Conservation (phyloP, 164 flowering plant genomes). For the Chloranthus sessilifolius region DNA sequence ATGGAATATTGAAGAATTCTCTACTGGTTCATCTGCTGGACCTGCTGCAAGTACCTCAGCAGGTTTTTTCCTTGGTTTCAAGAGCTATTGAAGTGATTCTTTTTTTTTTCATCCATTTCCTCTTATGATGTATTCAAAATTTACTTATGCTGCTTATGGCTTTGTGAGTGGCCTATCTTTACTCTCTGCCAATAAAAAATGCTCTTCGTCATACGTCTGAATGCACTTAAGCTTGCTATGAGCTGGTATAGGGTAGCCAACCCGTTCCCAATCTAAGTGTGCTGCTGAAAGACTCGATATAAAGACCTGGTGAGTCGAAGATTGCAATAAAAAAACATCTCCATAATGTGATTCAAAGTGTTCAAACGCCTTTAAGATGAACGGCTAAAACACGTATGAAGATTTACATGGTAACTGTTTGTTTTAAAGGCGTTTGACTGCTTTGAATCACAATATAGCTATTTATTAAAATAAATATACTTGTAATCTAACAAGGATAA, state of each 20-base stretch:
- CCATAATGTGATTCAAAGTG: no score
- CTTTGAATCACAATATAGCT: no score
- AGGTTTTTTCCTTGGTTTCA: constrained; percentile 31
- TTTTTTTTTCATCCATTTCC: neutral
- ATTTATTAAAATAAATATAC: no score
- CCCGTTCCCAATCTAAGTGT: neutral
- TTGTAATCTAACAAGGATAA: no score
- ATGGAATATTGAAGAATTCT: constrained; percentile 89
- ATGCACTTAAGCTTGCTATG: neutral
- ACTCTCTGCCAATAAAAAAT: neutral
- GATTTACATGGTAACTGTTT: no score
- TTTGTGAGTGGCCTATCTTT: neutral
- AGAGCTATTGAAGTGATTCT: neutral
- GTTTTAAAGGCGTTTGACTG: no score
- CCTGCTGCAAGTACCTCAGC: constrained; percentile 92
- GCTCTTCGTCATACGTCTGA: neutral
- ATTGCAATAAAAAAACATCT: no score
- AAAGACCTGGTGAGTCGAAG: neutral
- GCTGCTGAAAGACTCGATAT: neutral
- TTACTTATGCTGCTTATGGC: neutral
- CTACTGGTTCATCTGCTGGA: constrained; percentile 96
- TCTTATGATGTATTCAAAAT: neutral
- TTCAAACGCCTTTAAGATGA: no score
- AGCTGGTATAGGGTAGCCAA: neutral
- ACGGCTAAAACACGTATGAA: no score